Conservation (phyloP, 352 stramenopile species). For the Phytophthora constricta region DNA sequence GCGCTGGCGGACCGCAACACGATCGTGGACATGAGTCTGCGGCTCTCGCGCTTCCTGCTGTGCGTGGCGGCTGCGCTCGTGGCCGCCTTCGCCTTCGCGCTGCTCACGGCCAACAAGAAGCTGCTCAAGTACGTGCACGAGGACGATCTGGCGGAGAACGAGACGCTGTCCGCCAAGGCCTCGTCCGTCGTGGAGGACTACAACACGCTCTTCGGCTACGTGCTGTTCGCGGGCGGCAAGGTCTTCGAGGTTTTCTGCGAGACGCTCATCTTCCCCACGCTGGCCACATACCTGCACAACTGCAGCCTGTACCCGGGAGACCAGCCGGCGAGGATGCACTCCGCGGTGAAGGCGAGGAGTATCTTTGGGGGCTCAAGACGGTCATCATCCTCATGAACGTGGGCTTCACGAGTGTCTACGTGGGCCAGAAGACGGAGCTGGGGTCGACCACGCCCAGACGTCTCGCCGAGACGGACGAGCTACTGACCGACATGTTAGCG, state of each 20-base stretch:
- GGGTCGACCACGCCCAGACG: constrained; percentile 8
- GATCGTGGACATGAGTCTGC: constrained; percentile 66
- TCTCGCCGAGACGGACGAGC: constrained; percentile 12
- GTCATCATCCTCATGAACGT: constrained; percentile 76
- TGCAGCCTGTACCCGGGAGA: constrained; percentile 62
- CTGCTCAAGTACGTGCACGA: constrained; percentile 38
- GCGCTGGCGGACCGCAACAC: constrained; percentile 60
- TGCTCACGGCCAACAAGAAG: constrained; percentile 49
- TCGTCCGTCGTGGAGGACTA: constrained; percentile 46
- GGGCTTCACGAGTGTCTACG: constrained; percentile 61
- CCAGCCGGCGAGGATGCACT: constrained; percentile 56
- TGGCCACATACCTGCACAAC: constrained; percentile 69
- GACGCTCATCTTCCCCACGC: constrained; percentile 64
- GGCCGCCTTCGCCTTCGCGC: constrained; percentile 49
- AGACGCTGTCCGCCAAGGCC: constrained; percentile 33
- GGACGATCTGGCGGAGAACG: constrained; percentile 17
- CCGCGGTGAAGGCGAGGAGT: constrained; percentile 42
- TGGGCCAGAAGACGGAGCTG: constrained; percentile 37
- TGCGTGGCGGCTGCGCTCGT: constrained; percentile 43
- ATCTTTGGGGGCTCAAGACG: constrained; percentile 72
- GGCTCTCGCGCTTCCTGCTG: constrained; percentile 48
- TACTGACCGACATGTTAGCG: constrained; percentile 6
- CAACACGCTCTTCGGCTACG: constrained; percentile 57
- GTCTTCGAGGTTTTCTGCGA: constrained; percentile 67
- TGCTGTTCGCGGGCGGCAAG: constrained; percentile 57